phyloP scores from a whole-genome alignment of 805 yeast species.

The Candida suzukii region DNA sequence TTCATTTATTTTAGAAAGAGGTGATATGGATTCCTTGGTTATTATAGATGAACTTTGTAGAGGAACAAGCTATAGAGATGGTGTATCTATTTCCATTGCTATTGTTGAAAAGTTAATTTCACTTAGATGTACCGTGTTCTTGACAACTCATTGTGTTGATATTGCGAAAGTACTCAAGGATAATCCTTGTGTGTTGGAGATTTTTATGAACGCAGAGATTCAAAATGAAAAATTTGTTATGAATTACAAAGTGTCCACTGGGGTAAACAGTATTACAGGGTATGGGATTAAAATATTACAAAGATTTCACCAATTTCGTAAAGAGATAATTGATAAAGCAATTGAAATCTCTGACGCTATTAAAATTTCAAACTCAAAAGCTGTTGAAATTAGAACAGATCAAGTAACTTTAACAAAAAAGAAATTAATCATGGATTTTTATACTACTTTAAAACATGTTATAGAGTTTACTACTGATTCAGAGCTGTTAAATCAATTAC shows the following conservation, averaged over 20 bases:
- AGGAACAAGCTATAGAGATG: constrained; percentile 44
- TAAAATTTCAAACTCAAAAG: constrained; percentile 1
- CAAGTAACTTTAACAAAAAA: neutral
- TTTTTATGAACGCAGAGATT: constrained; percentile 28
- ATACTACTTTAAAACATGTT: constrained; percentile 4
- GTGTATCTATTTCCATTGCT: constrained; percentile 43
- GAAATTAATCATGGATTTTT: constrained; percentile 12
- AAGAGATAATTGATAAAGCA: constrained; percentile 20
- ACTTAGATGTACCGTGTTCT: constrained; percentile 24
- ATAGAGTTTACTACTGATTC: neutral
- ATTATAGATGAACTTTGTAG: constrained; percentile 53
- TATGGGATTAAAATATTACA: constrained; percentile 26
- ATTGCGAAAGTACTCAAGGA: constrained; percentile 28
- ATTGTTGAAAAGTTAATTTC: constrained; percentile 30
- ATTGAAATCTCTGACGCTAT: constrained; percentile 11
- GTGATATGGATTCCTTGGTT: constrained; percentile 25
- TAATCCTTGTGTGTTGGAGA: constrained; percentile 28
- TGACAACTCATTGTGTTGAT: constrained; percentile 40
- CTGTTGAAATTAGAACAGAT: neutral
- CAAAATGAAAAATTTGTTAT: constrained; percentile 15
- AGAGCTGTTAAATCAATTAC: neutral
- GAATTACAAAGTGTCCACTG: constrained; percentile 22
- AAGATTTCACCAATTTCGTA: constrained; percentile 20
- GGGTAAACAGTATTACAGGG: constrained; percentile 13
- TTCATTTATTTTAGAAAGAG: constrained; percentile 33